Evolutionary conservation across 2,329 filamentous ascomycete genomes (phyloP).

Genomic region (Diaporthe helianthi): DNA sequence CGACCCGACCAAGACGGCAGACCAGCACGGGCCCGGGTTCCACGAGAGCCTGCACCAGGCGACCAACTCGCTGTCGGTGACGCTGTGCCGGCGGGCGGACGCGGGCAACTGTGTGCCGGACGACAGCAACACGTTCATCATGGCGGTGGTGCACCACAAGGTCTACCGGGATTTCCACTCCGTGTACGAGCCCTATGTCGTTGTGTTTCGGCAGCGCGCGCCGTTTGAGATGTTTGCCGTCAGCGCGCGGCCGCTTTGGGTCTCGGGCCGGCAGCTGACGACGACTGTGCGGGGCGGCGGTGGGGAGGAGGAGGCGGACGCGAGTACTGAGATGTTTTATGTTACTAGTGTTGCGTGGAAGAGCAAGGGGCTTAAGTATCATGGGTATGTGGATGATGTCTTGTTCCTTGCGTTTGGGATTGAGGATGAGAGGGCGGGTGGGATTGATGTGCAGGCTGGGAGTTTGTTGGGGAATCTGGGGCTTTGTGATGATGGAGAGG

Average conservation of each 20-base stretch:
- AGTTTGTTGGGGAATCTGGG: conserved; percentile 55
- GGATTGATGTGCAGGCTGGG: conserved; percentile 58
- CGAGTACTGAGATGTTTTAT: conserved; percentile 64
- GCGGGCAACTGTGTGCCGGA: conserved; percentile 49
- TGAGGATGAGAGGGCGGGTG: conserved; percentile 57
- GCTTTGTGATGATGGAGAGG: conserved; percentile 39
- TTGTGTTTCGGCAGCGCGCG: conserved; percentile 55
- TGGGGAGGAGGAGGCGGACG: neutral
- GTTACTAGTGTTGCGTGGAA: conserved; percentile 66
- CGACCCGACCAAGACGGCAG: conserved; percentile 36
- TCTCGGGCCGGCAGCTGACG: conserved; percentile 57
- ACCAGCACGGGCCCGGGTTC: neutral
- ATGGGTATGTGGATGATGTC: conserved; percentile 63
- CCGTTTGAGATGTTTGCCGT: conserved; percentile 60
- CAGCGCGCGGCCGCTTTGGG: conserved; percentile 60
- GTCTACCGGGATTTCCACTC: conserved; percentile 54
- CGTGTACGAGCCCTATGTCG: conserved; percentile 62
- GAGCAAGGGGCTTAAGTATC: conserved; percentile 52
- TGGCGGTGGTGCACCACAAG: conserved; percentile 64
- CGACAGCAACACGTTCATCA: conserved; percentile 59
- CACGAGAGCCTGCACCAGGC: conserved; percentile 63
- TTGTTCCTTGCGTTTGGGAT: conserved; percentile 63
- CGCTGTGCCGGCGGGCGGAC: conserved; percentile 59
- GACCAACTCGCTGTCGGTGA: conserved; percentile 64
- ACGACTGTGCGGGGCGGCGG: neutral